Conservation (phyloP, 768 basidiomycete species). For the Boletales sp. region DNA sequence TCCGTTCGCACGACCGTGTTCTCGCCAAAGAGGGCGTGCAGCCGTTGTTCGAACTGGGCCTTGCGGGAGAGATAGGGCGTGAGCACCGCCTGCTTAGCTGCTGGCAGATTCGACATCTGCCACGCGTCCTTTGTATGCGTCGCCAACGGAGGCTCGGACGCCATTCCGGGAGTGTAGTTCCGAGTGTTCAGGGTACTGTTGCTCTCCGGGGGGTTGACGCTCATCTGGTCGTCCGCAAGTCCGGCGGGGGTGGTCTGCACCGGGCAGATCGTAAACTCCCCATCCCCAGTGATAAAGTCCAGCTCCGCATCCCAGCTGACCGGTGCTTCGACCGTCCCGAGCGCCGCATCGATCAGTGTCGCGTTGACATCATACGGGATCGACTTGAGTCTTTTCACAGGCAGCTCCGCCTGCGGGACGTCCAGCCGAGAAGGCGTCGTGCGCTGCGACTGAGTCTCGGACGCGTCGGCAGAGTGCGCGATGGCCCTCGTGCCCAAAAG, state of each 20-base stretch:
- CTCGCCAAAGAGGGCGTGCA: slow-evolving; percentile 19
- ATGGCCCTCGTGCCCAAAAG: not conserved
- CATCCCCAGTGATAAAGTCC: slow-evolving; percentile 5
- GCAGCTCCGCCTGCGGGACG: slow-evolving; percentile 4
- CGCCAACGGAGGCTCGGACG: too few relatives aligned
- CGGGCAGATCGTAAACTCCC: not conserved
- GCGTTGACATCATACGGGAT: slow-evolving; percentile 20
- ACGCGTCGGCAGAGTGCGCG: not conserved
- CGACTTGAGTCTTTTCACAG: slow-evolving; percentile 15
- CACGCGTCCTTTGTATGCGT: not conserved
- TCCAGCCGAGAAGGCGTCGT: not conserved
- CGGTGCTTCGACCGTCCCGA: slow-evolving; percentile 21
- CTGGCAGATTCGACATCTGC: not conserved
- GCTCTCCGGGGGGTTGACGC: not conserved
- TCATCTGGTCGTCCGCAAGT: not conserved
- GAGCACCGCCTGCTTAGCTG: not conserved
- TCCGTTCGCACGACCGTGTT: slow-evolving; percentile 20
- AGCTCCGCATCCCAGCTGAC: slow-evolving; percentile 15
- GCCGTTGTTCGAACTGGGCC: slow-evolving; percentile 16
- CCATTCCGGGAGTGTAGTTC: not conserved
- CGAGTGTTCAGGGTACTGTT: not conserved
- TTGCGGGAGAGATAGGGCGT: slow-evolving; percentile 18
- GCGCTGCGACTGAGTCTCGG: slow-evolving; percentile 16
- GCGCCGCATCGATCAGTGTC: slow-evolving; percentile 17
- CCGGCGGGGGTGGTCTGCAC: not conserved